These are phyloP conservation scores for Boletus sp. DNA, from an alignment of 768 basidiomycete genomes.

Conservation along the genomic window DNA sequence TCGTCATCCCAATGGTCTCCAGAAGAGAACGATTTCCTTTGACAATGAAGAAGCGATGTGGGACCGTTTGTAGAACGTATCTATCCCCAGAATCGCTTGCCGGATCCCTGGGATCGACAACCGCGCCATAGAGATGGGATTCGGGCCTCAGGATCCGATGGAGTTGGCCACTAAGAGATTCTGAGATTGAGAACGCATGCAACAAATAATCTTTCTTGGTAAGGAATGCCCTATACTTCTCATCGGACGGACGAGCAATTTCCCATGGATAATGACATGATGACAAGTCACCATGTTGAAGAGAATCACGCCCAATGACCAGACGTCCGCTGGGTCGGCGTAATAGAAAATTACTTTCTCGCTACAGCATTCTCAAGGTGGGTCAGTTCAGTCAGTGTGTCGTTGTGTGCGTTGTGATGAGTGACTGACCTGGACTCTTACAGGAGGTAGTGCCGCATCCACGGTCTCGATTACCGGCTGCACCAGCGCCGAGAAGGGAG, in stretches of 20 bases:
- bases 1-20: not conserved
- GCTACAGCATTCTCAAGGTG: constrained; percentile 51
- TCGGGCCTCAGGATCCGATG: constrained; percentile 12
- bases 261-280: constrained; percentile 25
- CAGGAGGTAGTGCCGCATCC: constrained; percentile 60
- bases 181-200: constrained; percentile 6
- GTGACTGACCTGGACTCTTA: constrained; percentile 63
- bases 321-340: constrained; percentile 47
- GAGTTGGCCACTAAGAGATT: constrained; percentile 2
- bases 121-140: constrained; percentile 6
- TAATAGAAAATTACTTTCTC: constrained; percentile 30
- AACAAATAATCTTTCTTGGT: not conserved
- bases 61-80: constrained; percentile 10
- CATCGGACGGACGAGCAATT: constrained; percentile 1
- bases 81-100: constrained; percentile 8
- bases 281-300: constrained; percentile 73
- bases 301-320: constrained; percentile 78
- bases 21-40: not conserved
- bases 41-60: not conserved
- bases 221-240: constrained; percentile 3
- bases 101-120: constrained; percentile 16
- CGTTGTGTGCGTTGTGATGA: not conserved
- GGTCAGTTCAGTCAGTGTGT: constrained; percentile 4
- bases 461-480: constrained; percentile 61
- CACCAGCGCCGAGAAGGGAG: constrained; percentile 65